Evolutionary conservation across 2,329 filamentous ascomycete genomes (phyloP), one percentile per base, ranked within the genome.

Genomic region (Fusarium sp.): DNA sequence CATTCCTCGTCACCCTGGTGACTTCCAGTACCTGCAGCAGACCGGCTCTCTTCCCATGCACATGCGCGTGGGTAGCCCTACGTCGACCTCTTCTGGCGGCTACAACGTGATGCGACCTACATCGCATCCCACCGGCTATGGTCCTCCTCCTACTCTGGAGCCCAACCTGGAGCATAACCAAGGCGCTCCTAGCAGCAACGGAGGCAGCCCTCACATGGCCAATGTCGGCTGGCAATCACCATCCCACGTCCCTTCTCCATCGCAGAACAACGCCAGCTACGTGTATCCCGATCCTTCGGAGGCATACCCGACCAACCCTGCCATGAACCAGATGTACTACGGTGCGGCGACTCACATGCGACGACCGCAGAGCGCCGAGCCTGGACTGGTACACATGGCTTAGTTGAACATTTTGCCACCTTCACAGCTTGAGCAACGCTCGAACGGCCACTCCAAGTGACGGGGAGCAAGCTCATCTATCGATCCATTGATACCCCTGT

Each of bases 151-250:
- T 53, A 93, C 92, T 14, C 84, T 97, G 56, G 95, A 97, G 81
- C 93, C 94, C 25, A 94, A 88, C 78, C 86, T 93, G 67, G 93
- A 95, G 77, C 90, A 92, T 64, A 89, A 91, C 69, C 90, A 91
- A 73, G 84, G 88, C 3, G 88, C 86, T 2, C 79, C 83, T 54
- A 85, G 85, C 60, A 97, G 92, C 77, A 90, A 87, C n/a, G 89
- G 84, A 61, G 91, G 92, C 58, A 97, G 93, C 79, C 94, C 95
- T 55, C 94, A 97, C 79, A 93, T 97, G 89, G 81, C 83, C 67
- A 89, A 86, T 65, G 86, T 93, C 67, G 91, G 92, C 59, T 97
- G 95, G 94, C 91, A 93, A 71, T 96, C 93, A 4, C 93, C 93
- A 4, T 88, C 90, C 2, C 91, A 94, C 71, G 87, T 89, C 69